Base-by-base conservation (phyloP, 768 basidiomycete species). In the Amanita jacksonii region DNA sequence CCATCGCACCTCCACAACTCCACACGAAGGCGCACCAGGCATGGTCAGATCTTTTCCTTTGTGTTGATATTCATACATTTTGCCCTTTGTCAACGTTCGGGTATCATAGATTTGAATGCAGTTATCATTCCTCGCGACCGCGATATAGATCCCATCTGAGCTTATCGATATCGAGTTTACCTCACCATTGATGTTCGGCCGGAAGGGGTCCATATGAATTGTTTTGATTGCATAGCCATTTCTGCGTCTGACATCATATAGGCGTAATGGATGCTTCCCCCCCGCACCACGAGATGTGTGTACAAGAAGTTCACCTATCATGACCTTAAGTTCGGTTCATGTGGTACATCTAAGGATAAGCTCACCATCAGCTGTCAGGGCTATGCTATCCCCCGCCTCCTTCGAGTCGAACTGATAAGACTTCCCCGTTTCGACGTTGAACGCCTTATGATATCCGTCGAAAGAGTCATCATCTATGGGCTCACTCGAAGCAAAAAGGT, bases 101-200 rank as follows among this genome's bases (percentile, higher is more conserved):
- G 68, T 52, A 54, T 86, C 83, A 49, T 85, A 85, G 3, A 86
- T 57, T 44, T 83, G 76, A 1, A 65, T 61, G 25, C 54, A 55
- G 49, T 82, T 80, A 54, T 85, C 80, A 34, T 59, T 73, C 33
- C 80, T 68, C 3, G 69, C 79, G 5, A 79, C 54, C 10, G 81
- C 77, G 7, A 85, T 64, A 50, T 76, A 76, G 3, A 75, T 59
- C 8, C 72, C 72, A 49, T 84, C 81, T 0, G 78, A 68, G 50
- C 80, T 82, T 55, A 77, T 80, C 1, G 60, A 51, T 10, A 72
- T 66, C 40, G 57, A 58, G 37, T 68, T 76, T 24, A 82, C 66
- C 54, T 79, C 73, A 37, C 66, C 61, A 38, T 55, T 62, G 4
- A 59, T 48, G 23, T 48, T 31, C 5, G 43, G 7, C 6, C 54